Base-by-base conservation (phyloP, 2,329 filamentous ascomycete species). In the Microascus cirrosus region DNA sequence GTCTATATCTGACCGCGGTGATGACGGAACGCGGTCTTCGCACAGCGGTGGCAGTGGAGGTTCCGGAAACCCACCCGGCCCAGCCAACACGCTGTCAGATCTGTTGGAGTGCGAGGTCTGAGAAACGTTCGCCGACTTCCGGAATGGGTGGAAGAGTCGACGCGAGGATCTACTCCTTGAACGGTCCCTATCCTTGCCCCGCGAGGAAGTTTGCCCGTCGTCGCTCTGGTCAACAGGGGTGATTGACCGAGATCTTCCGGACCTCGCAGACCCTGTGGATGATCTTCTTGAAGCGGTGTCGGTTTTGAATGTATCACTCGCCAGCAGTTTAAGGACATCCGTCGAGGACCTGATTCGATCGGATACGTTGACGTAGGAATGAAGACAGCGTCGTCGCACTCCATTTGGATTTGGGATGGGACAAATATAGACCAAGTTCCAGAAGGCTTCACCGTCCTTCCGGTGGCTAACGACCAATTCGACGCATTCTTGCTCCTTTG, bases 341-440 rank as follows among this genome's bases (percentile, higher is more conserved):
- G 74, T 72, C 35, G 72, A 71, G 55, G 70, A 75, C 58, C 76
- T 74, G 36, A 83, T 72, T 0, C 75, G 76, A 2, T 78, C 78
- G 0, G 80, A 82, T 15, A 82, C 76, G 61, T 85, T 79, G 56
- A 84, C 74, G 60, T 84, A 79, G 0, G 75, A 80, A 0, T 79
- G 80, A 18, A 85, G 71, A 62, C 78, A 81, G 65, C 77, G 82
- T 0, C 70, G 71, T 1, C 79, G 66, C 8, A 73, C 74, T 2
- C 80, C 80, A 0, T 70, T 62, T 0, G 68, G 65, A 59, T 82
- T 76, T 25, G 74, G 70, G 1, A 85, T 66, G 0, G 82, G 81
- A 53, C 77, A 74, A 1, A 77, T 67, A 55, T 79, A 82, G 0
- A 84, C 68, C 10, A 84, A 64, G 55, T 83, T 84, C 78, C 78